Evolutionary conservation across 805 yeast genomes (phyloP).

Genomic region (Cyberlindnera euphorbiiphila): DNA sequence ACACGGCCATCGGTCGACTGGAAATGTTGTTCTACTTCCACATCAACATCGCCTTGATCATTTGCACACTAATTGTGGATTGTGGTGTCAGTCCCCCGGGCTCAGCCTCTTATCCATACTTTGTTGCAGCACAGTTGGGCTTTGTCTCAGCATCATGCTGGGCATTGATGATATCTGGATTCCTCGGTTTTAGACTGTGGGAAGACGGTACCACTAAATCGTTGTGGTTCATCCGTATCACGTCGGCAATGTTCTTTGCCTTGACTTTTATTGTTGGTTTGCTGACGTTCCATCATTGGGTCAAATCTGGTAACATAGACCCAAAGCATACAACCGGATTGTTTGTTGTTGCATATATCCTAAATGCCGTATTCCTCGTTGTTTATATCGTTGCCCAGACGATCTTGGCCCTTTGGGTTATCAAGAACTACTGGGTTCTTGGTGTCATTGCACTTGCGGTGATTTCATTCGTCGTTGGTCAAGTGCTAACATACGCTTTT

Average conservation of each 20-base stretch:
- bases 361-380: conserved; percentile 64
- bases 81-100: conserved; percentile 93
- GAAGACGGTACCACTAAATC: conserved; percentile 84
- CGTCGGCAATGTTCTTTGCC: conserved; percentile 55
- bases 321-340: conserved; percentile 58
- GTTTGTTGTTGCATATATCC: conserved; percentile 63
- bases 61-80: conserved; percentile 74
- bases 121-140: conserved; percentile 80
- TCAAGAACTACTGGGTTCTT: conserved; percentile 81
- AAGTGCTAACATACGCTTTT: conserved; percentile 67
- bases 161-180: conserved; percentile 66
- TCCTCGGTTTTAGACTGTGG: conserved; percentile 86
- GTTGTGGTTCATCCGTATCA: conserved; percentile 49
- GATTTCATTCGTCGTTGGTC: conserved; percentile 78
- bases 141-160: conserved; percentile 68
- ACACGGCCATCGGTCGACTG: conserved; percentile 90
- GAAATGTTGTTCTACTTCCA: conserved; percentile 79
- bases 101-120: conserved; percentile 67
- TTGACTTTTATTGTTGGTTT: conserved; percentile 64
- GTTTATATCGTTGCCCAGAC: conserved; percentile 66
- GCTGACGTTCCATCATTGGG: conserved; percentile 70
- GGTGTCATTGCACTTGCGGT: conserved; percentile 76
- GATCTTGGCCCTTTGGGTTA: conserved; percentile 59
- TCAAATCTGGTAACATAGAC: conserved; percentile 40
- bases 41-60: conserved; percentile 50